These are phyloP conservation scores for Zygosaccharomyces bailii DNA, from an alignment of 805 yeast genomes.

Conservation along the genomic window DNA sequence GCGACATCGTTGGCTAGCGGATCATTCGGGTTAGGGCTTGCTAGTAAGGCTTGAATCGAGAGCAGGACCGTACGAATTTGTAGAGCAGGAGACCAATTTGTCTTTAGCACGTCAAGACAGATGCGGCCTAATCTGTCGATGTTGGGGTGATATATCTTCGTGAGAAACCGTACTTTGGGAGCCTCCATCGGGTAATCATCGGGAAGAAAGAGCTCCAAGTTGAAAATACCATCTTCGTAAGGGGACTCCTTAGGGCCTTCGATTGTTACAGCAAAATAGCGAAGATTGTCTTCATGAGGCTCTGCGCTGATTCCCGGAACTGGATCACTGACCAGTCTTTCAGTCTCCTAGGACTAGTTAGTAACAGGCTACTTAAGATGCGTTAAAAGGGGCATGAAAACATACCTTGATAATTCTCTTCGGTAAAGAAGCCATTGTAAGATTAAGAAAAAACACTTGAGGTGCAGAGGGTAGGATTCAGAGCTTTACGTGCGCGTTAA, in stretches of 20 bases:
- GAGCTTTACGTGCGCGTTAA: neutral
- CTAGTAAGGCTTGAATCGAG: constrained; percentile 88
- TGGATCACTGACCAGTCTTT: constrained; percentile 86
- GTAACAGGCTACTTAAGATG: constrained; percentile 2
- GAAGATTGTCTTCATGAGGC: constrained; percentile 90
- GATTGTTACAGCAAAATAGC: constrained; percentile 88
- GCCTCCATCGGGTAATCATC: constrained; percentile 99
- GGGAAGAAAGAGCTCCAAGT: constrained; percentile 83
- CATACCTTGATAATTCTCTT: constrained; percentile 85
- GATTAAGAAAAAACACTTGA: neutral
- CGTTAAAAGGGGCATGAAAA: constrained; percentile 3
- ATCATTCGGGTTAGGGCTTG: constrained; percentile 97
- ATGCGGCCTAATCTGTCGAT: constrained; percentile 93
- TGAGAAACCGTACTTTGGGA: constrained; percentile 89
- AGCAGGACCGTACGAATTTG: constrained; percentile 90
- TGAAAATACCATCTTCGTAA: constrained; percentile 79
- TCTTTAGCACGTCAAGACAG: constrained; percentile 89
- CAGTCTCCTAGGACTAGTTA: constrained; percentile 63
- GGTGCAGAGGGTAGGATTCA: neutral
- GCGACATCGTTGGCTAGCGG: constrained; percentile 98
- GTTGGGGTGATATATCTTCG: constrained; percentile 94
- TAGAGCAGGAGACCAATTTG: constrained; percentile 97
- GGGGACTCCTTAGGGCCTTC: constrained; percentile 92
- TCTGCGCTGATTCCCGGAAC: constrained; percentile 92
- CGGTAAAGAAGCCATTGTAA: constrained; percentile 49